Conservation (phyloP, 2,329 filamentous ascomycete species). For the Fusarium coicis region DNA sequence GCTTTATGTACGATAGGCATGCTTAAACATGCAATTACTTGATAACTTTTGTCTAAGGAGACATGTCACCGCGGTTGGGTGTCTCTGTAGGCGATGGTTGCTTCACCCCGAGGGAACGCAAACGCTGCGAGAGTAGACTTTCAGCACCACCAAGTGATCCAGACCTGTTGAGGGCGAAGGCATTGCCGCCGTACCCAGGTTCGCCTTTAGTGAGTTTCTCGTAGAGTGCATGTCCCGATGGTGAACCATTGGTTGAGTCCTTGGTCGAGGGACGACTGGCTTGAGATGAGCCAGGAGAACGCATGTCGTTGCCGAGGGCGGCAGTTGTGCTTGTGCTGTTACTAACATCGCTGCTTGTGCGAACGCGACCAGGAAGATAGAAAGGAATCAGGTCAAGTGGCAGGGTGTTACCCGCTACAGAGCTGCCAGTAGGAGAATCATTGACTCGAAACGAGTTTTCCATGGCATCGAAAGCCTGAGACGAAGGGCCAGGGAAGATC, state of each 20-base stretch:
- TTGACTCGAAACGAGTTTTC: constrained; percentile 42
- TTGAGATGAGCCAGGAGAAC: constrained; percentile 45
- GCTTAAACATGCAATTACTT: neutral
- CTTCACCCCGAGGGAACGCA: constrained; percentile 70
- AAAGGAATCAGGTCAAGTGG: constrained; percentile 65
- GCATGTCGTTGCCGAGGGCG: constrained; percentile 31
- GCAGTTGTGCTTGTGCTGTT: constrained; percentile 44
- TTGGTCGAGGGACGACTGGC: constrained; percentile 50
- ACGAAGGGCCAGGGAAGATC: constrained; percentile 50
- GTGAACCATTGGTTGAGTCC: constrained; percentile 47
- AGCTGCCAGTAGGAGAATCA: constrained; percentile 27
- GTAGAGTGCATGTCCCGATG: constrained; percentile 58
- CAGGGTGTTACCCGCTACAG: constrained; percentile 46
- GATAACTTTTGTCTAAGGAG: constrained; percentile 8
- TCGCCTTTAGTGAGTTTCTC: constrained; percentile 77
- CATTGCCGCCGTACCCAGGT: constrained; percentile 68
- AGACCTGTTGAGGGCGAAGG: constrained; percentile 53
- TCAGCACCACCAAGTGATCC: constrained; percentile 60
- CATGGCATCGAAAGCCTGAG: constrained; percentile 50
- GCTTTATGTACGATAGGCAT: constrained; percentile 12
- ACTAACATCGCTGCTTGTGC: constrained; percentile 48
- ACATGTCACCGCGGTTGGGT: neutral
- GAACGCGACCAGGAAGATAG: constrained; percentile 50
- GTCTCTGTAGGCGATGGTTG: constrained; percentile 22
- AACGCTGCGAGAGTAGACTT: constrained; percentile 74